Conservation (phyloP, 1,139 yeast species). For the Suhomyces yuchorum region DNA sequence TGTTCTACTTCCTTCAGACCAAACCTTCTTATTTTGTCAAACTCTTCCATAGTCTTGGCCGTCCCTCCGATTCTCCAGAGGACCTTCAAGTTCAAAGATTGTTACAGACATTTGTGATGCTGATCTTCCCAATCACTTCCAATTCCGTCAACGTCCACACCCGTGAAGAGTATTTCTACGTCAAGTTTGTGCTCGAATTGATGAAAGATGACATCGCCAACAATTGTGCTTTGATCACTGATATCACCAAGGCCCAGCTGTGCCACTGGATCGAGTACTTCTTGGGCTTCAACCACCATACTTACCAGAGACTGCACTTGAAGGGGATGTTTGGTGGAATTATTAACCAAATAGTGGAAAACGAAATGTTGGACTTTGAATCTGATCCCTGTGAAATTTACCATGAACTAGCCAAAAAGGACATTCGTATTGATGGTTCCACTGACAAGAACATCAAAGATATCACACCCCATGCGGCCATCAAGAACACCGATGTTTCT, state of each 20-base stretch:
- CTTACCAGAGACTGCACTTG: slow-evolving; percentile 60
- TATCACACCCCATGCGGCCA: slow-evolving; percentile 66
- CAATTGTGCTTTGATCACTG: slow-evolving; percentile 32
- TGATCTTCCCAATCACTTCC: slow-evolving; percentile 47
- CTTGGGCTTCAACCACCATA: slow-evolving; percentile 55
- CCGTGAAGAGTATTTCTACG: slow-evolving; percentile 75
- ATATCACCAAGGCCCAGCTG: slow-evolving; percentile 36
- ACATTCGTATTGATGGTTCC: slow-evolving; percentile 47
- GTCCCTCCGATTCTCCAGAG: slow-evolving; percentile 12
- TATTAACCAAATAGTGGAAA: slow-evolving; percentile 49
- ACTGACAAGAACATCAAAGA: slow-evolving; percentile 29
- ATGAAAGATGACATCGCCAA: slow-evolving; percentile 48
- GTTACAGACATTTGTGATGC: slow-evolving; percentile 50
- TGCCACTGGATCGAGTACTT: slow-evolving; percentile 56
- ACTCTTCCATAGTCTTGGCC: slow-evolving; percentile 32
- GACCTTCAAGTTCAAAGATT: slow-evolving; percentile 25
- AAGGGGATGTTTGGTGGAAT: slow-evolving; percentile 56
- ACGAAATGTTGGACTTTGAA: slow-evolving; percentile 67
- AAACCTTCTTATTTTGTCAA: slow-evolving; percentile 74
- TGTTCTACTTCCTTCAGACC: slow-evolving; percentile 83
- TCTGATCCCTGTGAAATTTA: slow-evolving; percentile 78
- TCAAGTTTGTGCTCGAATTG: slow-evolving; percentile 59
- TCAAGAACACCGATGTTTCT: slow-evolving; percentile 74
- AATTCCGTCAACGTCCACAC: slow-evolving; percentile 36
- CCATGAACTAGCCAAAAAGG: slow-evolving; percentile 47